These are phyloP conservation scores for Babesia gibsoni DNA, from an alignment of 169 alveolate species.

Conservation along the genomic window DNA sequence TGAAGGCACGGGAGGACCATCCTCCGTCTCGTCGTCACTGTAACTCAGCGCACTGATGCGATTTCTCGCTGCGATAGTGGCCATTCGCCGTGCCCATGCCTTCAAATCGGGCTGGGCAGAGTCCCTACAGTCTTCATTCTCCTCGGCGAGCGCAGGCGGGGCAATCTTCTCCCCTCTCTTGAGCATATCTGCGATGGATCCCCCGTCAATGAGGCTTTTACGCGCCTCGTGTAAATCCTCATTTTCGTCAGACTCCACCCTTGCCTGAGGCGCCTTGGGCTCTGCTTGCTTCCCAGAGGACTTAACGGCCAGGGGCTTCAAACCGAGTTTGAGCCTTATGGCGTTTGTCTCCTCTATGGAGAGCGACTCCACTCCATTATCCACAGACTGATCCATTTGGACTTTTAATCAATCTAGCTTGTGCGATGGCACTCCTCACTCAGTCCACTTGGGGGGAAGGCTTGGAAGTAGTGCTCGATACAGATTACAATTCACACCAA, in stretches of 20 bases:
- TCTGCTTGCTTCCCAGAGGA: constrained; percentile 1
- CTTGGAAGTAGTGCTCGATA: no score
- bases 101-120: constrained; percentile 25
- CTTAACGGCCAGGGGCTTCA: constrained; percentile 55
- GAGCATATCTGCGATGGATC: constrained; percentile 41
- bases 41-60: constrained; percentile 30
- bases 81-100: constrained; percentile 61
- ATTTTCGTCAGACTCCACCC: constrained; percentile 20
- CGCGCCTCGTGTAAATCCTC: constrained; percentile 24
- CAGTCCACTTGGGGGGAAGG: no score
- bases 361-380: constrained; percentile 17
- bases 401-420: no score
- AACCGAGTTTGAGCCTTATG: constrained; percentile 43
- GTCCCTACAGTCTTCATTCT: constrained; percentile 4
- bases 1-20: not conserved
- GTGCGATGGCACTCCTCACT: no score
- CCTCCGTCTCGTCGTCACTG: constrained; percentile 62
- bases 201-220: constrained; percentile 45
- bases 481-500: no score
- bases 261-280: not conserved
- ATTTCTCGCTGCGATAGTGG: not conserved
- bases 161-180: constrained; percentile 21
- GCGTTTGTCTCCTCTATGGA: constrained; percentile 64
- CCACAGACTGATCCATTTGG: constrained; percentile 19
- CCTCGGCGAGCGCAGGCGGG: not conserved